A percentile compares a stretch with the other conserved stretches of the same genome.
Conservation (phyloP, 345 rosid species). For the Bruguiera parviflora region DNA sequence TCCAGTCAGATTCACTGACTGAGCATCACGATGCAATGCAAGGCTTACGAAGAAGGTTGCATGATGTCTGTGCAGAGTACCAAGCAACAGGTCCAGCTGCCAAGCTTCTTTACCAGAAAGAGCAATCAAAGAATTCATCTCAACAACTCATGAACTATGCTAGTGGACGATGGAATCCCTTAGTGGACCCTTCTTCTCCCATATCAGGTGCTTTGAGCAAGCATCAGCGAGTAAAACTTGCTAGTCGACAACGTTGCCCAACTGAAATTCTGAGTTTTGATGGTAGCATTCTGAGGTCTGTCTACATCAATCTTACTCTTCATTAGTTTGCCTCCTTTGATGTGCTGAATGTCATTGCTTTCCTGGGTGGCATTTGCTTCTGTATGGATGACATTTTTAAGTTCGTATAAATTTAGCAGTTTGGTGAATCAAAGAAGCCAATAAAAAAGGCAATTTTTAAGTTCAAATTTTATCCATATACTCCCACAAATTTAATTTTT, state of each 20-base stretch:
- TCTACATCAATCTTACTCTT: constrained; percentile 12
- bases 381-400: not conserved
- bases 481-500: too few species aligned
- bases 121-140: constrained; percentile 56
- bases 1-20: constrained; percentile 79
- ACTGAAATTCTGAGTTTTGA: constrained; percentile 97
- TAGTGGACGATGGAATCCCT: constrained; percentile 97
- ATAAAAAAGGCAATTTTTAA: too few species aligned
- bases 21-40: constrained; percentile 89
- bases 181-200: constrained; percentile 88
- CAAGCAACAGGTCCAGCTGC: constrained; percentile 95
- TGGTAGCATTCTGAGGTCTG: constrained; percentile 95
- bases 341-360: not conserved
- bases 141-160: constrained; percentile 79
- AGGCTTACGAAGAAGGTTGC: constrained; percentile 62
- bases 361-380: not conserved
- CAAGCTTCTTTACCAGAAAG: constrained; percentile 90
- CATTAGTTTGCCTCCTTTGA: constrained; percentile 10
- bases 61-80: constrained; percentile 82
- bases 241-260: constrained; percentile 63
- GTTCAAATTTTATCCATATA: too few species aligned
- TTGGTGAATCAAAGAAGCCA: too few species aligned
- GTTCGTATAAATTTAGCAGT: too few species aligned
- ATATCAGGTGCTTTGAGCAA: constrained; percentile 70
- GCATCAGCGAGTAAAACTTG: constrained; percentile 78